Evolutionary conservation across 1,284 basidiomycete genomes (phyloP).

Genomic region (Singerocomus rubriflavus): DNA sequence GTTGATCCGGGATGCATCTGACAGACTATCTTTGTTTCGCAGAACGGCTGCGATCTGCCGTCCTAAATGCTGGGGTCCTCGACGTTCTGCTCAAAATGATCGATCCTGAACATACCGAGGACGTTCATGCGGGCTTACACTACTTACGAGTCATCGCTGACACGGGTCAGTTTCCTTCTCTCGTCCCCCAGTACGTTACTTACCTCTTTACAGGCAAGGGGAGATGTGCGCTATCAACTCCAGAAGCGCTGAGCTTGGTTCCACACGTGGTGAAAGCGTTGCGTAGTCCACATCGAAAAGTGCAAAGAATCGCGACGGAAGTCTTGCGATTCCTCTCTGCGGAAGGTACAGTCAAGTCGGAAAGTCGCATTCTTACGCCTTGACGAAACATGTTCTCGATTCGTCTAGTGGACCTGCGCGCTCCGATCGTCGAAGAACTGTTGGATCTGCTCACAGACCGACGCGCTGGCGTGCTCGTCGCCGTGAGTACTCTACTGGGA

Average conservation of each 20-base stretch:
- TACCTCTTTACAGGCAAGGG: slow-evolving; percentile 6
- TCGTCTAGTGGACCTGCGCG: slow-evolving; percentile 9
- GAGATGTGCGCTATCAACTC: neutral
- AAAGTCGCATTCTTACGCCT: neutral
- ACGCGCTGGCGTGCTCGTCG: slow-evolving; percentile 18
- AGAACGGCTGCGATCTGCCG: slow-evolving; percentile 16
- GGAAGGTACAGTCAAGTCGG: slow-evolving; percentile 9
- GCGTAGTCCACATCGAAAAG: slow-evolving; percentile 12
- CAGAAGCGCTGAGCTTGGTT: slow-evolving; percentile 11
- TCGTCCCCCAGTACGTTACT: neutral
- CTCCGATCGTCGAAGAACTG: slow-evolving; percentile 11
- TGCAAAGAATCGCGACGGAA: slow-evolving; percentile 18
- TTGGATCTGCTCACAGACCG: slow-evolving; percentile 19
- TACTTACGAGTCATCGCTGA: slow-evolving; percentile 21
- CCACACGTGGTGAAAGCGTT: slow-evolving; percentile 17
- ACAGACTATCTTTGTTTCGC: neutral
- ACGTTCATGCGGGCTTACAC: slow-evolving; percentile 21
- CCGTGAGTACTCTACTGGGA: slow-evolving; percentile 14
- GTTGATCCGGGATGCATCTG: neutral
- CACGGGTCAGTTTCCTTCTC: slow-evolving; percentile 14
- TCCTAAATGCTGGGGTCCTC: slow-evolving; percentile 18
- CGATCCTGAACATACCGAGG: slow-evolving; percentile 3
- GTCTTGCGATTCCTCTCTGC: slow-evolving; percentile 13
- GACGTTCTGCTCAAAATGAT: slow-evolving; percentile 18
- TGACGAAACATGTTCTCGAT: neutral